Base-by-base conservation (phyloP, 306 rosid genomes). In the Purshia tridentata region DNA sequence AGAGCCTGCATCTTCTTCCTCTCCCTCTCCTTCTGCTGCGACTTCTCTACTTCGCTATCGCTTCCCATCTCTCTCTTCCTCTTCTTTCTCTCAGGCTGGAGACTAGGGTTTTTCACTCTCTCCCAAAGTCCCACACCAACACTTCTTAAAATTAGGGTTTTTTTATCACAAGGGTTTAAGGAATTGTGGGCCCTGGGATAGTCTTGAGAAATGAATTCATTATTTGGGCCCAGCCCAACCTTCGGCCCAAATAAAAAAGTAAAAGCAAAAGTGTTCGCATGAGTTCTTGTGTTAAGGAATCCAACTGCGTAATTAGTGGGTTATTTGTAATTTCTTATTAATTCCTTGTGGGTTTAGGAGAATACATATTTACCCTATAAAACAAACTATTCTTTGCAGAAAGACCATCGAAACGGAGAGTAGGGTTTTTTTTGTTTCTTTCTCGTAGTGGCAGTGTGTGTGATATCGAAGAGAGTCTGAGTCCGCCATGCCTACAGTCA, bases 401-500 rank as follows among this genome's bases (percentile, higher is more conserved):
- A 9, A 1, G 13, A 58, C 5, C 18, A 11, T 35, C n/a, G 8
- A 61, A 61, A 39, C 66, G 4, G 2, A 61, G 66, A 46, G 19
- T 8, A 61, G 66, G 66, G 66, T 61, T 6, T 22, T 22, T 18
- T 22, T 22, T 18, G 35, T 18, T 5, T 48, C 69, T 8, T 44
- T 10, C 22, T 49, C 54, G 15, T 48, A 10, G 13, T 49, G 6
- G 42, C 53, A 6, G 16, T 18, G 10, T 39, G 5, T 61, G 16
- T 6, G 62, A 50, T 9, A 42, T n/a, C 61, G 19, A 18, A 48
- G 52, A 35, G 62, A 37, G 42, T 13, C 69, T 6, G 44, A 69
- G 54, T 73, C 65, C 82, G 77, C 82, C 76, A 93, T 93, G 98
- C 98, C 98, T 66, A 93, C 91, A 13, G 72, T 93, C 39, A 79